Conservation (phyloP, 164 flowering plant species). For the Aristolochia contorta region DNA sequence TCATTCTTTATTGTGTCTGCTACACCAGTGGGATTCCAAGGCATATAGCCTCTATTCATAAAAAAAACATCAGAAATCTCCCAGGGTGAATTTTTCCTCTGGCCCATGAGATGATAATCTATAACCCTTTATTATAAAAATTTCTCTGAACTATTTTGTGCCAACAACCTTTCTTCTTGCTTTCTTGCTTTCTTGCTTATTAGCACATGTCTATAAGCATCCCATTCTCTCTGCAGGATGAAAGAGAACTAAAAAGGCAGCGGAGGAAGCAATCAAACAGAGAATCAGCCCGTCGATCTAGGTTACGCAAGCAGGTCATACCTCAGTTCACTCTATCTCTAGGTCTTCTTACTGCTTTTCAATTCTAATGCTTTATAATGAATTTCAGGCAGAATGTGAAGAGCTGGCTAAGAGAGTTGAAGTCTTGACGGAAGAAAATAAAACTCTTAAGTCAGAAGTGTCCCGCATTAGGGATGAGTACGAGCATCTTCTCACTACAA, state of each 20-base stretch:
- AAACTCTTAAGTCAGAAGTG: constrained; percentile 59
- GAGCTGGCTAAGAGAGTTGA: constrained; percentile 87
- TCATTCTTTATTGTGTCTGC: no score
- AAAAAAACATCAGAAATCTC: no score
- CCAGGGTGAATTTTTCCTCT: no score
- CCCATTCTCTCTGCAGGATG: constrained; percentile 49
- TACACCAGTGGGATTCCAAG: no score
- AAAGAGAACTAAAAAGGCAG: constrained; percentile 86
- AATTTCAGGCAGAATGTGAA: constrained; percentile 81
- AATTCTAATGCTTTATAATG: constrained; percentile 5
- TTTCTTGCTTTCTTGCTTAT: no score
- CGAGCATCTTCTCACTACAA: constrained; percentile 70
- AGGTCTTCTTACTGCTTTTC: not conserved
- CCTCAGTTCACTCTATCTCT: not conserved
- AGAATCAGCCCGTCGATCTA: constrained; percentile 90
- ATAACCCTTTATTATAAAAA: no score
- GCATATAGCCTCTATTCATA: no score
- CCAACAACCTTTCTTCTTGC: no score
- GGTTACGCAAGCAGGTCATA: constrained; percentile 88
- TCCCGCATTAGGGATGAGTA: constrained; percentile 58
- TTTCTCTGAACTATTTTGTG: no score
- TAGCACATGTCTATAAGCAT: no score
- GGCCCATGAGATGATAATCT: no score
- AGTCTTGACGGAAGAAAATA: constrained; percentile 69
- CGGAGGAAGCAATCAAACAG: constrained; percentile 95